Base-by-base conservation (phyloP, 164 flowering plant genomes). In the Paratinospora sagittata region DNA sequence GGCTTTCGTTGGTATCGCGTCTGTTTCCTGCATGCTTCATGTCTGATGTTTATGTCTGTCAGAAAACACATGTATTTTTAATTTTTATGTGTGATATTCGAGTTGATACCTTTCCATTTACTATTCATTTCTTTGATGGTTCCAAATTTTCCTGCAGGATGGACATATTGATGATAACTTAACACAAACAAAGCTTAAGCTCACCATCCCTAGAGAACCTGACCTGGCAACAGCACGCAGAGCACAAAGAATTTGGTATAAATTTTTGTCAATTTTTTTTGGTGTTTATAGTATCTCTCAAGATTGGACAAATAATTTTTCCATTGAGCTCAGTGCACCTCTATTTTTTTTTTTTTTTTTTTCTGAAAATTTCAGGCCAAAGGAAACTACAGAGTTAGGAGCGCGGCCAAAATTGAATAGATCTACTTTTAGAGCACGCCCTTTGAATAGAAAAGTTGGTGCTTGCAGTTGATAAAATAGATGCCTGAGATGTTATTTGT, bases 181-280 rank as follows among this genome's bases (percentile, higher is more conserved):
- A 0, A 58, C 49, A n/a, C 84, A 76, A 21, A 63, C 79, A 26
- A 89, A 75, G 78, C 74, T 82, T 60, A 87, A 78, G 78, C 79
- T 92, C 52, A 92, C 99, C 6, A 78, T 95, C 70, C 97, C 99
- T 27, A 84, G 88, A 78, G 94, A 88, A 75, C 99, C 97, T 76
- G 90, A 84, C 62, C 90, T 95, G 76, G 86, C 80, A 84, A 90
- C 99, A 57, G 87, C 97, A 19, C 82, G 81, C 14, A 85, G 99
- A 81, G 90, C 94, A 16, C 88, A 81, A 41, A 83, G 88, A 73
- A 79, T 74, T 60, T 87, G 92, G 97, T 88, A 75, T 49, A 27
- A 9, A 37, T 66, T 55, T 43, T 47, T 13, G 43, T 27, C 19
- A 57, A 19, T 10, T 45, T 19, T 39, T n/a, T 72, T 60, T 23